A percentile compares a stretch with the other conserved stretches of the same genome.
Conservation (phyloP, 1,284 basidiomycete genomes). For the Marasmius sp. region DNA sequence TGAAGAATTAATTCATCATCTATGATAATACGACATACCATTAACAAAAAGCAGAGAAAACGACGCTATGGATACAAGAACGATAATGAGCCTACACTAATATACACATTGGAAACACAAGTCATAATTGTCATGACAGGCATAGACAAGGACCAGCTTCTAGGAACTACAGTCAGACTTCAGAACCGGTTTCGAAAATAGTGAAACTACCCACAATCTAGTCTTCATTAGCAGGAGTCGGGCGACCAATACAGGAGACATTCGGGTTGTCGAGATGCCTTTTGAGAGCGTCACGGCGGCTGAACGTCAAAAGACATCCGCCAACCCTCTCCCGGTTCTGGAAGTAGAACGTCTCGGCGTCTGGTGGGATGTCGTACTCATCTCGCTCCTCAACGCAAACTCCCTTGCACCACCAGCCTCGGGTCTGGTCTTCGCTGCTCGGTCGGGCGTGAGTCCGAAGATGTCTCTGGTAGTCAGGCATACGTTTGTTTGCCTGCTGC, state of each 20-base stretch:
- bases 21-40: background rate
- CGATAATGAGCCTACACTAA: background rate
- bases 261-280: slow-evolving; percentile 50
- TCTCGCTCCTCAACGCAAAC: slow-evolving; percentile 36
- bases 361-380: slow-evolving; percentile 24
- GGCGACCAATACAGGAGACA: slow-evolving; percentile 35
- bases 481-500: slow-evolving; percentile 38
- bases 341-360: slow-evolving; percentile 29
- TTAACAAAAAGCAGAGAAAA: background rate
- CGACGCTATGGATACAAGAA: background rate
- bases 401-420: slow-evolving; percentile 41
- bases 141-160: background rate
- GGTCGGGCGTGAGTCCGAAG: slow-evolving; percentile 46
- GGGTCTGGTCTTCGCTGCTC: slow-evolving; percentile 21
- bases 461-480: slow-evolving; percentile 55
- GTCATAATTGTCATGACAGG: background rate
- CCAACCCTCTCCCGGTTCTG: slow-evolving; percentile 40
- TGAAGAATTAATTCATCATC: slow-evolving; percentile 16
- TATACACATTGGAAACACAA: background rate
- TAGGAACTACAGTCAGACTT: background rate
- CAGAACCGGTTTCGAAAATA: slow-evolving; percentile 1
- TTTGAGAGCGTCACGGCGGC: slow-evolving; percentile 54
- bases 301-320: slow-evolving; percentile 52
- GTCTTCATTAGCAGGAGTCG: slow-evolving; percentile 13
- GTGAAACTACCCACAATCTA: slow-evolving; percentile 6